Evolutionary conservation across 495 filamentous ascomycete species (phyloP), one percentile per base, ranked within the genome.

Genomic region (Rusavskia elegans): DNA sequence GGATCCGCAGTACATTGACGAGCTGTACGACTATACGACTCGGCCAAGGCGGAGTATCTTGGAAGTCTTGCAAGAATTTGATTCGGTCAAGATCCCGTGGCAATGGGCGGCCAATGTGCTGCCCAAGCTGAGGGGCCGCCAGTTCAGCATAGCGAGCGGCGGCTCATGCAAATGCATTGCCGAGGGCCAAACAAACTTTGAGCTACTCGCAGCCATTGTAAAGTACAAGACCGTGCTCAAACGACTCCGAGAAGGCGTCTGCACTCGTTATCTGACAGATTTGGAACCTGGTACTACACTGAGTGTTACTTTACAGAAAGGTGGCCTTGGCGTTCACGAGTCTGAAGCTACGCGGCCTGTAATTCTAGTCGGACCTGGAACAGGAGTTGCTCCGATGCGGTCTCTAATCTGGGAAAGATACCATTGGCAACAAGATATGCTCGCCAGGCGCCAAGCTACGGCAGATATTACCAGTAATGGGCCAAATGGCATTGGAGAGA

Each of bases 21-120:
- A 99, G 55, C 78, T 93, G 17, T 95, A 84, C 69, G 93, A 99
- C 63, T 99, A 97, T 63, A 90, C 89, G 1, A 87, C 88, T 5
- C 83, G 93, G 7, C 90, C 92, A 7, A 81, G 92, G 45, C 81
- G 92, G 40, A 89, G 82, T 55, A 93, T 96, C 57, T 65, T 99
- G 8, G 92, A 99, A 63, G 81, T 95, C 1, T 71, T 99, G 23
- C 78, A 88, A 42, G 92, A 99, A 55, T 97, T 99, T 61, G 74
- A 84, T 46, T 79, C 76, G 6, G 85, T 97, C 44, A 79, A 79
- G 52, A 80, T 99, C 5, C 87, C 90, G 0, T 87, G 80, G 71
- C 67, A 83, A 37, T 79, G 81, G 53, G 75, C 79, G 0, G 71
- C 81, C 1, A 76, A 78, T 36, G 66, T 87, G 17, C 76, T 98